Base-by-base conservation (phyloP, 2,329 filamentous ascomycete genomes). In the Aspergillus niger region DNA sequence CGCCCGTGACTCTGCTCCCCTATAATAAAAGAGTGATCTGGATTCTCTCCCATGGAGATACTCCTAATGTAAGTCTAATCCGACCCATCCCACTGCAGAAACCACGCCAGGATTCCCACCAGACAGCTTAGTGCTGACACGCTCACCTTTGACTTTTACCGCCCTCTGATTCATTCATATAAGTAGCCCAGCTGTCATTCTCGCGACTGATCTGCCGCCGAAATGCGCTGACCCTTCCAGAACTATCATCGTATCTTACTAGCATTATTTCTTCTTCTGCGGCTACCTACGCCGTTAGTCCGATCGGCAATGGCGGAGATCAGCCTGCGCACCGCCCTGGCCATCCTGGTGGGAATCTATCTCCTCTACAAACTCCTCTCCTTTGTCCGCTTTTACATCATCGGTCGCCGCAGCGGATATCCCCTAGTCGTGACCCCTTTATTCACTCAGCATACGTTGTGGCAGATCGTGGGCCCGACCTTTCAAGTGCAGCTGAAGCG, bases 391-490 rank as follows among this genome's bases (percentile, higher is more conserved):
- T 36, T 50, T 20, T 71, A 71, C 60, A 49, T 64, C n/a, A 53
- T 59, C 15, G 73, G 65, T 4, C 69, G 69, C 24, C 69, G 65
- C 26, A 64, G 63, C 8, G 67, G 69, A 1, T 68, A 73, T 43
- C 70, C 72, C 0, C 55, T 72, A 8, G 61, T 67, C 30, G 26
- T 72, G 38, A 55, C 63, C 5, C 72, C 72, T 0, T 20, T 68
- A 7, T 61, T 65, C 36, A 59, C 64, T 13, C 67, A 67, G 26
- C 70, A 63, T 13, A 51, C 65, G 1, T n/a, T 65, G 32, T 76
- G 70, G 69, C 62, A 72, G 71, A 58, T 76, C 13, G 32, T 72
- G 5, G 65, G 59, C 0, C 67, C 70, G 2, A 54, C 62, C 0
- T 53, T 73, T 0, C 62, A 64, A 30, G 68, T 65, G 1, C 52